phyloP scores from a whole-genome alignment of 192 early-diverging fungal species.

The Entomortierella beljakovae region DNA sequence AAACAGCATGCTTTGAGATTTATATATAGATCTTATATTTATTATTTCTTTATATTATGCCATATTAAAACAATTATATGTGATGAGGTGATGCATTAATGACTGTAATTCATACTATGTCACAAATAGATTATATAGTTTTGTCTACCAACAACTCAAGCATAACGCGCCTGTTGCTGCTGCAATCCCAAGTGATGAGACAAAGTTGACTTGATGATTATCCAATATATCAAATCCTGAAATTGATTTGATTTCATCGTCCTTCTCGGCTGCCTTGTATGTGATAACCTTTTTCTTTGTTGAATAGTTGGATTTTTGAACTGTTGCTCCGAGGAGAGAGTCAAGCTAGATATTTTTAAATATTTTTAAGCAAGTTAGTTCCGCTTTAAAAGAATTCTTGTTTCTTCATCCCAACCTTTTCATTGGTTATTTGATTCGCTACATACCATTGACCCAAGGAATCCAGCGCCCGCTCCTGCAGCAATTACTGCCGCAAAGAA shows the following conservation, averaged over 20 bases:
- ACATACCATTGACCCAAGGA: conserved; percentile 78
- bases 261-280: conserved; percentile 53
- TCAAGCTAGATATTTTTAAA: conserved; percentile 66
- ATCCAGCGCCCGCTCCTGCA: conserved; percentile 72
- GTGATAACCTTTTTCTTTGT: conserved; percentile 69
- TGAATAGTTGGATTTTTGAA: conserved; percentile 80
- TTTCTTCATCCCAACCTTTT: background rate
- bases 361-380: background rate
- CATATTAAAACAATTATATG: too few relatives aligned
- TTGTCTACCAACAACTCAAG: conserved; percentile 6
- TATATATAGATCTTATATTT: too few relatives aligned
- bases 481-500: conserved; percentile 51
- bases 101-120: too few relatives aligned
- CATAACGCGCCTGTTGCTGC: conserved; percentile 25
- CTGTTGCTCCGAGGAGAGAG: conserved; percentile 88
- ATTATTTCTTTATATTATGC: too few relatives aligned
- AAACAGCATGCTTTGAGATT: too few relatives aligned
- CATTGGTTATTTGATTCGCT: background rate
- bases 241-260: conserved; percentile 64
- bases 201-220: conserved; percentile 86
- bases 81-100: too few relatives aligned
- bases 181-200: conserved; percentile 71
- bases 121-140: too few relatives aligned
- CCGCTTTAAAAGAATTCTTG: background rate
- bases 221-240: conserved; percentile 78